Evolutionary conservation across 129 eudicot species (phyloP).

Genomic region (Daucus carota): DNA sequence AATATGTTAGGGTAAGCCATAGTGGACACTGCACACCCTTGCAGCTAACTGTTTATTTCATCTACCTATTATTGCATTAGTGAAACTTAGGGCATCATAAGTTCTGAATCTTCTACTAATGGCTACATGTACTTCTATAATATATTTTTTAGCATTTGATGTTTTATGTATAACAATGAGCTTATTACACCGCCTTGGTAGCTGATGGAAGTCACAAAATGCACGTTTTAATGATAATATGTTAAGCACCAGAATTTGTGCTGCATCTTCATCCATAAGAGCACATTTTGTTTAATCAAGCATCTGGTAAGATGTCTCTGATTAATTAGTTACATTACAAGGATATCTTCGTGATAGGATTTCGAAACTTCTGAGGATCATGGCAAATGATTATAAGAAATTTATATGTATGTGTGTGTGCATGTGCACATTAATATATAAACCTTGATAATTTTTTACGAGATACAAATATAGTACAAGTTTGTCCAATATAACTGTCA

Average conservation of each 20-base stretch:
- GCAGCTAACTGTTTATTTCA: neutral
- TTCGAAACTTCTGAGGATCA: neutral
- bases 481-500: no score
- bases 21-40: neutral
- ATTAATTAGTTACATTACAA: neutral
- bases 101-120: neutral
- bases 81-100: neutral
- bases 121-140: neutral
- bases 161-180: neutral
- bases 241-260: neutral
- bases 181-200: no score
- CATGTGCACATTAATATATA: no score
- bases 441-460: no score
- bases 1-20: slow-evolving; percentile 73
- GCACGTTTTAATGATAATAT: neutral
- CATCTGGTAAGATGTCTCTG: neutral
- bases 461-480: no score
- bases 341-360: neutral
- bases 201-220: neutral
- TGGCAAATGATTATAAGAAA: neutral
- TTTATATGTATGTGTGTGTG: no score
- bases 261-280: neutral
- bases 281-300: neutral
- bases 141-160: neutral
- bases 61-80: neutral